A percentile compares a stretch with the other conserved stretches of the same genome.
phyloP scores from a whole-genome alignment of 2,329 filamentous ascomycete genomes.

The Sporothrix curviconia region DNA sequence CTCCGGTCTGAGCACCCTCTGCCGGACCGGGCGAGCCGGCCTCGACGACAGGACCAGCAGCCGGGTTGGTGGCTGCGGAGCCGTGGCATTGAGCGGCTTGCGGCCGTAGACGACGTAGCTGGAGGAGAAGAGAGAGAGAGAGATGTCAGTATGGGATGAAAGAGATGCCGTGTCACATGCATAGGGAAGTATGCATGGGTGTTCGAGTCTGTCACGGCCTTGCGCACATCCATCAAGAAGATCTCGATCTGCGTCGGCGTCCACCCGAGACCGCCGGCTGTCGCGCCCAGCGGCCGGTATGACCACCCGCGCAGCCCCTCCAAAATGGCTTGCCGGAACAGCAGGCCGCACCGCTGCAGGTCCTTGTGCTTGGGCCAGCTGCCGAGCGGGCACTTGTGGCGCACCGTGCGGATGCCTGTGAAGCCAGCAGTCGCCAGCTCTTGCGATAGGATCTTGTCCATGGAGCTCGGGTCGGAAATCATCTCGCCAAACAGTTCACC shows the following conservation, averaged over 20 bases:
- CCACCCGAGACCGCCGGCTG: slow-evolving; percentile 27
- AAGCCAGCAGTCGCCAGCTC: slow-evolving; percentile 39
- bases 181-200: slow-evolving; percentile 24
- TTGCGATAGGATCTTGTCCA: not conserved
- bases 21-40: not conserved
- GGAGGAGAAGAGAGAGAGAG: too few relatives aligned
- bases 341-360: slow-evolving; percentile 39
- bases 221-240: slow-evolving; percentile 31
- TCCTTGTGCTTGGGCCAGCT: slow-evolving; percentile 39
- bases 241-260: slow-evolving; percentile 31
- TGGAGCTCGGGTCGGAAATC: not conserved
- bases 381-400: slow-evolving; percentile 43
- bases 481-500: slow-evolving; percentile 5
- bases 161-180: slow-evolving; percentile 13
- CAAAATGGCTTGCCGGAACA: slow-evolving; percentile 37
- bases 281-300: slow-evolving; percentile 24
- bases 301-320: slow-evolving; percentile 29
- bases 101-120: slow-evolving; percentile 14
- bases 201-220: slow-evolving; percentile 26
- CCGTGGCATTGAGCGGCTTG: slow-evolving; percentile 2
- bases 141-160: not conserved
- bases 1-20: not conserved
- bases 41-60: not conserved
- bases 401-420: slow-evolving; percentile 26
- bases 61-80: not conserved